These are phyloP conservation scores for Pachysandra terminalis DNA, from an alignment of 164 flowering plant species.

Conservation along the genomic window DNA sequence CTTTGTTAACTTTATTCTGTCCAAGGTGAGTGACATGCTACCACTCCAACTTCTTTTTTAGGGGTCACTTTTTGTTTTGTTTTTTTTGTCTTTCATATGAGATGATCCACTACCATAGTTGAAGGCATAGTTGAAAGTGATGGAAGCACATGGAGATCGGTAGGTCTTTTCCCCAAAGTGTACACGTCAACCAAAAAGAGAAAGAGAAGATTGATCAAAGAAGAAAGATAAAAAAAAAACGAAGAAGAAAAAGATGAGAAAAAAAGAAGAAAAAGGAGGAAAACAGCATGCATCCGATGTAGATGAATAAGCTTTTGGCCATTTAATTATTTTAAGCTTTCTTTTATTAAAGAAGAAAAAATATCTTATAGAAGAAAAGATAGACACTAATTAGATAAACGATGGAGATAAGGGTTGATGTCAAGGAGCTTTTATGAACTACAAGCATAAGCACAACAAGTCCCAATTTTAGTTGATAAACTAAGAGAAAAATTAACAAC, in stretches of 20 bases:
- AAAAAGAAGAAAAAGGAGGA: constrained; percentile 13
- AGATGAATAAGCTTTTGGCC: too few species aligned
- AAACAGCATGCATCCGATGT: not conserved
- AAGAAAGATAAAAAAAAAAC: constrained; percentile 6
- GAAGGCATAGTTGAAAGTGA: constrained; percentile 34
- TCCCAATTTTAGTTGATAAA: too few species aligned
- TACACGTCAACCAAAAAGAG: constrained; percentile 31
- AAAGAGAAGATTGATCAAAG: constrained; percentile 19
- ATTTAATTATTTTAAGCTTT: too few species aligned
- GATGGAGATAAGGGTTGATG: too few species aligned
- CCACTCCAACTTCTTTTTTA: constrained; percentile 29
- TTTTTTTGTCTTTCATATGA: constrained; percentile 47
- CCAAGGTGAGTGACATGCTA: constrained; percentile 29
- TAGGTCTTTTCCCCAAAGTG: constrained; percentile 29
- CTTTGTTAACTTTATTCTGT: constrained; percentile 31
- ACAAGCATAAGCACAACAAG: too few species aligned
- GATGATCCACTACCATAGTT: constrained; percentile 34
- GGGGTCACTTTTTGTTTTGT: constrained; percentile 26
- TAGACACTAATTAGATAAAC: too few species aligned
- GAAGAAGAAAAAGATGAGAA: not conserved
- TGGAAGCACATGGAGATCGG: constrained; percentile 49
- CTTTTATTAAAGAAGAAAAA: too few species aligned
- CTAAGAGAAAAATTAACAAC: too few species aligned
- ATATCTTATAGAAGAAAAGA: too few species aligned
- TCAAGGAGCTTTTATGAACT: too few species aligned